Conservation (phyloP, 768 basidiomycete species). For the Lentinus tigrinus region DNA sequence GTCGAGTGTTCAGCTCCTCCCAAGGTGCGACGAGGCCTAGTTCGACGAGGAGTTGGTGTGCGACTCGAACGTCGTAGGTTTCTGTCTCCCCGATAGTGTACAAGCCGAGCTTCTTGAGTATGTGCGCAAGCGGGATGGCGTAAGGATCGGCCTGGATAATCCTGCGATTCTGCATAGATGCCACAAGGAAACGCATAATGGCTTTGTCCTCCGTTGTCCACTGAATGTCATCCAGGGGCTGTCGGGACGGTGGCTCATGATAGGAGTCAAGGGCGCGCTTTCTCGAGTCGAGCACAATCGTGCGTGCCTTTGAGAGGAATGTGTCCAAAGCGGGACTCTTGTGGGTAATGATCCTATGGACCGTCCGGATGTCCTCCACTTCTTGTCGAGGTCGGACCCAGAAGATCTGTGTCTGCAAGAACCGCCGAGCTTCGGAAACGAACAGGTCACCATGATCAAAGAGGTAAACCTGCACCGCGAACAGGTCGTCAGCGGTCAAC, state of each 20-base stretch:
- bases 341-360: conserved; percentile 47
- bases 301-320: conserved; percentile 52
- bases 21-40: conserved; percentile 79
- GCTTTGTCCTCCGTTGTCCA: conserved; percentile 55
- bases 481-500: conserved; percentile 36
- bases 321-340: conserved; percentile 39
- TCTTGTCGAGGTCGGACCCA: conserved; percentile 62
- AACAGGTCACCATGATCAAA: conserved; percentile 55
- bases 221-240: conserved; percentile 26
- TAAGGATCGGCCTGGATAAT: conserved; percentile 65
- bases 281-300: conserved; percentile 37
- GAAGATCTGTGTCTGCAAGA: conserved; percentile 52
- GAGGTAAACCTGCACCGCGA: conserved; percentile 63
- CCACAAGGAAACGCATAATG: conserved; percentile 59
- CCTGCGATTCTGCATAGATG: conserved; percentile 49
- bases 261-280: conserved; percentile 31
- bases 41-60: conserved; percentile 57
- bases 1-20: conserved; percentile 50
- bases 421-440: conserved; percentile 44
- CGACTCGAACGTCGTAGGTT: conserved; percentile 31
- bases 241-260: conserved; percentile 30
- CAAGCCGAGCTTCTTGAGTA: conserved; percentile 57
- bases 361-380: conserved; percentile 47
- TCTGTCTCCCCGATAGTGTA: conserved; percentile 27
- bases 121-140: conserved; percentile 43